Evolutionary conservation across 768 basidiomycete species (phyloP).

Genomic region (Phanerochaete sordida): DNA sequence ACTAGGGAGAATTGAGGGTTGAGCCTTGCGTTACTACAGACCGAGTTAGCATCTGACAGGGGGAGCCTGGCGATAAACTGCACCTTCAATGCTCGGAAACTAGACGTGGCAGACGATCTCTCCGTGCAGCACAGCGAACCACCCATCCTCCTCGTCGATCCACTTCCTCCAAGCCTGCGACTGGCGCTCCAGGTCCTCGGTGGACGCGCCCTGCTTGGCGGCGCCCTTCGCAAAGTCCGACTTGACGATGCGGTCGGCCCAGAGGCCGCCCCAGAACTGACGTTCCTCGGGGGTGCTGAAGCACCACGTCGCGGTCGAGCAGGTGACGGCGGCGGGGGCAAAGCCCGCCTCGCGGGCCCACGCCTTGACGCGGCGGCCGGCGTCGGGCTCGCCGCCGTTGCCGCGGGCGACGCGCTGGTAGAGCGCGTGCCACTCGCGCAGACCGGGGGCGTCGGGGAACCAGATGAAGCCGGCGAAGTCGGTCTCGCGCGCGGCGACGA

Average conservation of each 20-base stretch:
- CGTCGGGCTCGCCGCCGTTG: slow-evolving; percentile 36
- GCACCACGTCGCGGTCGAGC: slow-evolving; percentile 33
- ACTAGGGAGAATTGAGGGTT: too few relatives aligned
- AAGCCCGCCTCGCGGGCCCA: slow-evolving; percentile 39
- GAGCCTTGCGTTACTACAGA: too few relatives aligned
- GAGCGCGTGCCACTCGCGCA: slow-evolving; percentile 27
- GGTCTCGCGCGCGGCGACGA: slow-evolving; percentile 42
- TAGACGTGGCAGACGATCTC: slow-evolving; percentile 3
- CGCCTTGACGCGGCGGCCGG: slow-evolving; percentile 33
- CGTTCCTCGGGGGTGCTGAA: slow-evolving; percentile 33
- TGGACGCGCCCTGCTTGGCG: slow-evolving; percentile 22
- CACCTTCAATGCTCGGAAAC: not conserved
- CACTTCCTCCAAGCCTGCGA: slow-evolving; percentile 12
- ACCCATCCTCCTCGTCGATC: slow-evolving; percentile 5
- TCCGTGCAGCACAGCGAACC: slow-evolving; percentile 10
- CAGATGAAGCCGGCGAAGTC: slow-evolving; percentile 33
- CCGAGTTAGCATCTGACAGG: too few relatives aligned
- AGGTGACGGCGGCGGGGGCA: slow-evolving; percentile 21
- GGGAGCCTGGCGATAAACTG: too few relatives aligned
- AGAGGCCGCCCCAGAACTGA: slow-evolving; percentile 35
- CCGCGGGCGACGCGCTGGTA: slow-evolving; percentile 30
- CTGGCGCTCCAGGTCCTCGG: slow-evolving; percentile 15
- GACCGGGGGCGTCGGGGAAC: slow-evolving; percentile 32
- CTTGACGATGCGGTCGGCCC: slow-evolving; percentile 34
- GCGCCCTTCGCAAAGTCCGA: slow-evolving; percentile 32